A percentile compares a stretch with the other conserved stretches of the same genome.
Evolutionary conservation across 2,329 filamentous ascomycete genomes (phyloP).

Genomic region (Aspergillus carbonarius): DNA sequence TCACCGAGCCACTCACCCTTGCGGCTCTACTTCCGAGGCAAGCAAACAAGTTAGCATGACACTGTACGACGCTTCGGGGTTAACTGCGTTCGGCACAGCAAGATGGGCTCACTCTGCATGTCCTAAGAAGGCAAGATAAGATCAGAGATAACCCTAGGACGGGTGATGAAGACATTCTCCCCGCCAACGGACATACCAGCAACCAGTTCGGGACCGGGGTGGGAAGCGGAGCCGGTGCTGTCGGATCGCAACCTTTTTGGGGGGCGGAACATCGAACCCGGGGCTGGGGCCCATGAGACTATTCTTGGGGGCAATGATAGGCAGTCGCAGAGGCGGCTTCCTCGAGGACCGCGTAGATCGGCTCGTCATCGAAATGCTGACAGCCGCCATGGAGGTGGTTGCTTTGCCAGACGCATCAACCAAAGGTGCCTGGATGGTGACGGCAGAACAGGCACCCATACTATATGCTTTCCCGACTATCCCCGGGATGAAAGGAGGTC

Average conservation of each 20-base stretch:
- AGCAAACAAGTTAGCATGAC: slow-evolving; percentile 13
- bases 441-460: neutral
- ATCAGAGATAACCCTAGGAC: slow-evolving; percentile 9
- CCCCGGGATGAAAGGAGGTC: neutral
- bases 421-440: neutral
- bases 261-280: slow-evolving; percentile 16
- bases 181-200: slow-evolving; percentile 44
- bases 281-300: slow-evolving; percentile 28
- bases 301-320: slow-evolving; percentile 48
- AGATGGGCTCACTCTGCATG: slow-evolving; percentile 40
- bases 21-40: slow-evolving; percentile 32
- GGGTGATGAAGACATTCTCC: neutral
- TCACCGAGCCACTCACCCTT: slow-evolving; percentile 35
- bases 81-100: neutral
- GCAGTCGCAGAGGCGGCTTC: slow-evolving; percentile 40
- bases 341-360: slow-evolving; percentile 37
- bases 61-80: neutral
- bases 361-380: slow-evolving; percentile 38
- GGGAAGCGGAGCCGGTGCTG: slow-evolving; percentile 49
- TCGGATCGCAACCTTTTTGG: slow-evolving; percentile 33
- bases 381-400: slow-evolving; percentile 29
- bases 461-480: neutral
- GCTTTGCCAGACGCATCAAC: neutral
- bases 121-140: slow-evolving; percentile 31
- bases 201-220: slow-evolving; percentile 55